Conservation (phyloP, 2,329 filamentous ascomycete genomes). For the Periconia macrospinosa region DNA sequence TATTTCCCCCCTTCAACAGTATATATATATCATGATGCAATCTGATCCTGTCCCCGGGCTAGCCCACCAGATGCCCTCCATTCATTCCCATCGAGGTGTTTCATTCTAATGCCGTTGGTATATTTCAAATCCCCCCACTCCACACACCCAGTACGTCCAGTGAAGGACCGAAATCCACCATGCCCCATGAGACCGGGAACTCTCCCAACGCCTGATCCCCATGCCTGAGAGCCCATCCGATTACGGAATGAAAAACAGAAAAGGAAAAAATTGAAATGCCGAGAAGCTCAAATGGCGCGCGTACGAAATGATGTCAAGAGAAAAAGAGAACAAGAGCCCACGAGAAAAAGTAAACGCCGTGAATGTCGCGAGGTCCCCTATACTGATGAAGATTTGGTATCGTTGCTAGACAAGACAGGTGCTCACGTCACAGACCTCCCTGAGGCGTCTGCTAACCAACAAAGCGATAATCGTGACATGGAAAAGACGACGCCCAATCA, state of each 20-base stretch:
- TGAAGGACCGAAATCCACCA: not conserved
- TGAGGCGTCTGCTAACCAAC: conserved; percentile 1
- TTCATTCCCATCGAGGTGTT: not conserved
- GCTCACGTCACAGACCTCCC: conserved; percentile 1
- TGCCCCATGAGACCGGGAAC: not conserved
- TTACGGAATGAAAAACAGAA: not conserved
- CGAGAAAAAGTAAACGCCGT: not conserved
- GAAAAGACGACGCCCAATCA: not conserved
- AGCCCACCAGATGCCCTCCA: not conserved
- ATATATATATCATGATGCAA: not conserved
- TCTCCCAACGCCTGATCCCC: not conserved
- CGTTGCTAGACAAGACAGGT: conserved; percentile 2
- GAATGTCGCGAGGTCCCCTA: not conserved
- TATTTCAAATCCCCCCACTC: not conserved
- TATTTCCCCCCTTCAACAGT: not conserved
- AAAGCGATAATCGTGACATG: not conserved
- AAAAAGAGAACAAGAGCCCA: not conserved
- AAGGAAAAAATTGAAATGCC: not conserved
- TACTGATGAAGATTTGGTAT: not conserved
- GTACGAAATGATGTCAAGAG: not conserved
- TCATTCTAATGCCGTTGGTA: conserved; percentile 6
- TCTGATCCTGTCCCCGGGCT: not conserved
- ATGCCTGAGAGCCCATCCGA: not conserved
- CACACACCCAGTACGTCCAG: not conserved
- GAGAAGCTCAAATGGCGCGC: not conserved